Evolutionary conservation across 1,284 basidiomycete species (phyloP).

Genomic region (Ganoderma leucocontextum): DNA sequence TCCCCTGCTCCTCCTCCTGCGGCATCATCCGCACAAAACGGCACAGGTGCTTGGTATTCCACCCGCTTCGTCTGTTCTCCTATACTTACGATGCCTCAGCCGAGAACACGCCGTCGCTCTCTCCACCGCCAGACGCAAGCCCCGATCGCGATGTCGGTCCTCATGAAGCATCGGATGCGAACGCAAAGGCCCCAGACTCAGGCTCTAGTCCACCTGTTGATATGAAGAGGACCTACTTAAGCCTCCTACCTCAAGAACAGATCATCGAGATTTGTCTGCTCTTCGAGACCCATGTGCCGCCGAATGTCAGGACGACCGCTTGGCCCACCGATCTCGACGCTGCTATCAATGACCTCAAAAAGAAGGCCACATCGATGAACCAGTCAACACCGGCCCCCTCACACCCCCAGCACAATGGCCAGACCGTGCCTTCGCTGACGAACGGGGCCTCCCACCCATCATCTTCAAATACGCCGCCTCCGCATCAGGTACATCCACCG

Average conservation of each 20-base stretch:
- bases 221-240: constrained; percentile 62
- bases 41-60: constrained; percentile 25
- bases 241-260: constrained; percentile 67
- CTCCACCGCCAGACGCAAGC: constrained; percentile 7
- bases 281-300: constrained; percentile 72
- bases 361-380: constrained; percentile 37
- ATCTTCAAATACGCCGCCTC: constrained; percentile 22
- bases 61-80: not conserved
- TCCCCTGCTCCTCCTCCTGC: constrained; percentile 22
- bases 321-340: constrained; percentile 75
- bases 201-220: not conserved
- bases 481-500: constrained; percentile 37
- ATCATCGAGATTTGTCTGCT: constrained; percentile 79
- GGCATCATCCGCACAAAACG: constrained; percentile 22
- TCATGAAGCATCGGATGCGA: constrained; percentile 1
- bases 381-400: not conserved
- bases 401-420: not conserved
- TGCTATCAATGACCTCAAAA: constrained; percentile 63
- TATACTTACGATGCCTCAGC: constrained; percentile 19
- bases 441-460: constrained; percentile 10
- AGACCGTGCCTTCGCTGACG: not conserved
- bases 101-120: constrained; percentile 11
- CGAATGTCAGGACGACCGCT: constrained; percentile 62
- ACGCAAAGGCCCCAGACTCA: not conserved
- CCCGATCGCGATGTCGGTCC: not conserved